Evolutionary conservation across 2,329 filamentous ascomycete species (phyloP).

Genomic region (Pseudogymnoascus sp.): DNA sequence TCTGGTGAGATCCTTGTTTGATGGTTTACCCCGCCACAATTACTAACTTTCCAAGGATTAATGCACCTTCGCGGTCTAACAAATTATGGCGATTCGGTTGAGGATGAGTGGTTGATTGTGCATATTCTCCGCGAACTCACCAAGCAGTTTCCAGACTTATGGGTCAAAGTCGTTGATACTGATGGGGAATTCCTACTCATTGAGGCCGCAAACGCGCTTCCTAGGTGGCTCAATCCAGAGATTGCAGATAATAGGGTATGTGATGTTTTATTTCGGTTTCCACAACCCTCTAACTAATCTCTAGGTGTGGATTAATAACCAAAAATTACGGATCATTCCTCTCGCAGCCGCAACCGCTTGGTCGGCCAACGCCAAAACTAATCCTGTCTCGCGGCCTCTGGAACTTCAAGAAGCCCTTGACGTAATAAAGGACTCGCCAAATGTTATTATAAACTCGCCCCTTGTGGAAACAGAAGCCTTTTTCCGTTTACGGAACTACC

Average conservation of each 20-base stretch:
- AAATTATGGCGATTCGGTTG: constrained; percentile 88
- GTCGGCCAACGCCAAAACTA: constrained; percentile 32
- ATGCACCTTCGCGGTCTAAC: constrained; percentile 68
- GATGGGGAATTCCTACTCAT: constrained; percentile 95
- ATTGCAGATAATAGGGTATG: constrained; percentile 70
- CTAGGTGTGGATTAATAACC: constrained; percentile 76
- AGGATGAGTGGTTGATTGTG: constrained; percentile 96
- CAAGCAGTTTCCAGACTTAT: constrained; percentile 63
- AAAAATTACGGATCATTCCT: constrained; percentile 69
- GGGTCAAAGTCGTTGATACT: constrained; percentile 76
- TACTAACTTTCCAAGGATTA: constrained; percentile 34
- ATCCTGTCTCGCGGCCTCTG: constrained; percentile 40
- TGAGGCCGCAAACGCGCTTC: constrained; percentile 82
- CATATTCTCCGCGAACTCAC: constrained; percentile 80
- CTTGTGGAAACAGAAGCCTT: constrained; percentile 85
- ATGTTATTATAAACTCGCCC: constrained; percentile 61
- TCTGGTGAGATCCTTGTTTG: constrained; percentile 41
- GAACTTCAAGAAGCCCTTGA: constrained; percentile 57
- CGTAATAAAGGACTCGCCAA: constrained; percentile 50
- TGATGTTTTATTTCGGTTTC: background rate
- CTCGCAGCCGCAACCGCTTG: constrained; percentile 34
- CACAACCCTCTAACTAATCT: constrained; percentile 16
- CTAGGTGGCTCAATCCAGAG: constrained; percentile 86
- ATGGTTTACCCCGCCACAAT: constrained; percentile 10
- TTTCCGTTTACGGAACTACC: constrained; percentile 79